Evolutionary conservation across 345 rosid genomes (phyloP).

Genomic region (Linum tenue): DNA sequence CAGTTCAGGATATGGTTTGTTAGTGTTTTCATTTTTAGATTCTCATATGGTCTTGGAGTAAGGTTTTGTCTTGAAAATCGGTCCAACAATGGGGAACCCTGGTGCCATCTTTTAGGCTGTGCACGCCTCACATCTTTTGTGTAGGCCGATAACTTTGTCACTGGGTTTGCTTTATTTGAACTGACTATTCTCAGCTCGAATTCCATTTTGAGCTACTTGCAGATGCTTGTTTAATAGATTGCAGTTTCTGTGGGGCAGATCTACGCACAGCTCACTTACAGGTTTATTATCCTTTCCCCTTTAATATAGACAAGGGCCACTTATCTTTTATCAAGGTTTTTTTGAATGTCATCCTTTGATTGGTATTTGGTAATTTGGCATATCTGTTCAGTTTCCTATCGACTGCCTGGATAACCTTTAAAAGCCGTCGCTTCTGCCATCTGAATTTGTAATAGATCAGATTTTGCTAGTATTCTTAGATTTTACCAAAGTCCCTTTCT

Average conservation of each 20-base stretch:
- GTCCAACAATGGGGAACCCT: too few species aligned
- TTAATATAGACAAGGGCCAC: neutral
- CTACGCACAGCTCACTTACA: slow-evolving; percentile 86
- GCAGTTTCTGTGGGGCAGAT: slow-evolving; percentile 88
- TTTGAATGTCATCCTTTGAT: neutral
- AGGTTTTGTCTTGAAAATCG: too few species aligned
- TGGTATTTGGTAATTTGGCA: too few species aligned
- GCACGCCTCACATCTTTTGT: neutral
- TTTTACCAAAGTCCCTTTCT: too few species aligned
- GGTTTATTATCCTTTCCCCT: slow-evolving; percentile 25
- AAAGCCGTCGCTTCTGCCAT: neutral
- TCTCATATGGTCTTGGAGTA: too few species aligned
- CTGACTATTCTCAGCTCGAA: too few species aligned
- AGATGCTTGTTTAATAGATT: slow-evolving; percentile 80
- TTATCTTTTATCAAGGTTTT: neutral
- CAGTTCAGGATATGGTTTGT: too few species aligned
- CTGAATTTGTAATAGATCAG: neutral
- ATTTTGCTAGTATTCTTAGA: too few species aligned
- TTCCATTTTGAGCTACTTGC: slow-evolving; percentile 14
- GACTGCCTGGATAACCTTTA: neutral
- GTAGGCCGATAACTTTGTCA: neutral
- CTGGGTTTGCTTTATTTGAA: neutral
- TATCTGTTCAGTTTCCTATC: too few species aligned
- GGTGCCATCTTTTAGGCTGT: neutral
- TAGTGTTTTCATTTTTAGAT: too few species aligned